Base-by-base conservation (phyloP, 2,329 filamentous ascomycete genomes). In the Cordyceps fumosorosea region DNA sequence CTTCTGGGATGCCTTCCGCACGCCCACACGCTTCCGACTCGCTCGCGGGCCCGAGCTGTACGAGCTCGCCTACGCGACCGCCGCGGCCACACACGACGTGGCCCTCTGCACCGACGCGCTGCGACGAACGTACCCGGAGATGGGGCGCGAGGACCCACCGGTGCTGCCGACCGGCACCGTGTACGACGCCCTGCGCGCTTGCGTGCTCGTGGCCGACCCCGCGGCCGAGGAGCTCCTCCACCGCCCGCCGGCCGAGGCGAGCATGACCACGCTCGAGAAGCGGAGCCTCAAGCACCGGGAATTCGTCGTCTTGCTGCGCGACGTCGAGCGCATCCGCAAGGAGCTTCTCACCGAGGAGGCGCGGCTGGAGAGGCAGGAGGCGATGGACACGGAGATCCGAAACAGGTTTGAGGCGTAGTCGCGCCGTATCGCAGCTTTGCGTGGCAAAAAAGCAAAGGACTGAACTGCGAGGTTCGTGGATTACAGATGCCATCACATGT, bases 1-100 rank as follows among this genome's bases (percentile, higher is more conserved):
- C 6, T 84, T 89, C 67, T 89, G 84, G 85, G 77, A 83, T 22
- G 69, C 79, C 11, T 90, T 87, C 78, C 79, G 80, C 60, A 77
- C 80, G 62, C 79, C 84, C 4, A 74, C 85, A 16, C 76, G 81
- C 47, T 79, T 81, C 66, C 73, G 78, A 45, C 69, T 72, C 10
- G 67, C 76, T 1, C 82, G 87, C 22, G 80, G 81, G 0, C 68
- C 75, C n/a, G 69, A 70, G 18, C 76, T 88, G 65, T 90, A 90
- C 68, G 71, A 74, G 3, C 73, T 80, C 40, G 74, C 86, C 29
- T 88, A 84, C 68, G 66, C 71, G 16, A 69, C 76, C 32, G 77
- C 86, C 59, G 79, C 81, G 1, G 69, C 74, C 5, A 78, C 79
- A 0, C 67, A 72, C 0, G 74, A 82, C 65, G 72, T 77, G 62